A percentile compares a stretch with the other conserved stretches of the same genome.
Conservation (phyloP, 495 filamentous ascomycete genomes). For the Podospora comata region DNA sequence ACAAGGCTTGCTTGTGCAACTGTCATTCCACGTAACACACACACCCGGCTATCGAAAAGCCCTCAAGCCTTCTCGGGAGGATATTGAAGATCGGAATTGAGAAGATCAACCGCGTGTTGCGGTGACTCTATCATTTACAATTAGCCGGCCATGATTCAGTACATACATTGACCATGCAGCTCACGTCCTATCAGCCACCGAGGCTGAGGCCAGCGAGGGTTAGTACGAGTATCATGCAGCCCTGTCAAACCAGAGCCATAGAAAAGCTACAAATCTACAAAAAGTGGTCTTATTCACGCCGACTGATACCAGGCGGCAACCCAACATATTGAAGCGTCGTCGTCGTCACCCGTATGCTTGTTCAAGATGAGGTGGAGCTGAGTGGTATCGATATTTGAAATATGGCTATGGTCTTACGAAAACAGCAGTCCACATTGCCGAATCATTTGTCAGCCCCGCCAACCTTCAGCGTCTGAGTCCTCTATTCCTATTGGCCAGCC, state of each 20-base stretch:
- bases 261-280: not conserved
- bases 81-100: not conserved
- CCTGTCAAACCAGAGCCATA: not conserved
- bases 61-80: not conserved
- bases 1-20: not conserved
- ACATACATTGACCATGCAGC: not conserved
- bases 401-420: not conserved
- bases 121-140: conserved; percentile 17
- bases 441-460: conserved; percentile 6
- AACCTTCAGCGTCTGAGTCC: not conserved
- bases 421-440: not conserved
- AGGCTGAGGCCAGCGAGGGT: not conserved
- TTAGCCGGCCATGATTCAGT: not conserved
- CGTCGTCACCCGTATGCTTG: not conserved
- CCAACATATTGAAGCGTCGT: not conserved
- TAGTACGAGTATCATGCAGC: not conserved
- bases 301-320: not conserved
- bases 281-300: not conserved
- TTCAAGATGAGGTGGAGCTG: not conserved
- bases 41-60: not conserved
- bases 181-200: not conserved
- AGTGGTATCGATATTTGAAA: not conserved
- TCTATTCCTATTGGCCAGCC: not conserved
- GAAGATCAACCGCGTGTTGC: not conserved
- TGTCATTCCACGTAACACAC: not conserved